Percentiles rank a stretch among this genome's conserved stretches.
phyloP scores from a whole-genome alignment of 768 basidiomycete genomes.

The Phallus indusiatus region DNA sequence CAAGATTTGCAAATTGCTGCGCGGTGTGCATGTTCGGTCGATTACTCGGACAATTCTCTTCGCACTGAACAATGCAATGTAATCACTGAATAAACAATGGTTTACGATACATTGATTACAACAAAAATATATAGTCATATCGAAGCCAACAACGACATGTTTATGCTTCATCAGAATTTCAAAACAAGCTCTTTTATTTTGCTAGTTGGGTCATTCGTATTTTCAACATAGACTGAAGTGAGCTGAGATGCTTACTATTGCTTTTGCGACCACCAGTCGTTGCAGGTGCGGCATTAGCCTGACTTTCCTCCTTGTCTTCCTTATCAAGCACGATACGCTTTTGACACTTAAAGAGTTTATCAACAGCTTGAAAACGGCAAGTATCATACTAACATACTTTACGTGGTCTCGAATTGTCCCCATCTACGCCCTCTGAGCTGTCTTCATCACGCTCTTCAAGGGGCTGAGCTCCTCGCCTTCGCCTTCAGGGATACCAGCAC shows the following conservation, averaged over 20 bases:
- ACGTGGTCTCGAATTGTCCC: slow-evolving; percentile 49
- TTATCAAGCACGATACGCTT: slow-evolving; percentile 74
- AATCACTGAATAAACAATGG: too few relatives aligned
- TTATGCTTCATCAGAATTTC: slow-evolving; percentile 71
- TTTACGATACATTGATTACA: too few relatives aligned
- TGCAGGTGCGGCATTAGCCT: slow-evolving; percentile 18
- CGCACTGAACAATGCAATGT: too few relatives aligned
- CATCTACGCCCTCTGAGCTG: slow-evolving; percentile 56
- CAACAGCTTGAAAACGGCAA: not conserved
- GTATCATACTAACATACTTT: slow-evolving; percentile 39
- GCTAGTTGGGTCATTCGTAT: slow-evolving; percentile 28
- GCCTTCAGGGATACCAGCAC: slow-evolving; percentile 52
- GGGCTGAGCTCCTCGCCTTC: slow-evolving; percentile 41
- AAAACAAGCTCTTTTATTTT: slow-evolving; percentile 85
- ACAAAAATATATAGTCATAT: not conserved
- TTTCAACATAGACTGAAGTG: not conserved
- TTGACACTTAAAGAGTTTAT: slow-evolving; percentile 34
- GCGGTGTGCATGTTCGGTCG: too few relatives aligned
- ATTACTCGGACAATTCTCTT: too few relatives aligned
- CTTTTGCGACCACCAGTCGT: slow-evolving; percentile 53
- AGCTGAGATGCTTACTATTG: slow-evolving; percentile 54
- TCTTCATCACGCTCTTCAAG: slow-evolving; percentile 51
- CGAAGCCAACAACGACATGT: not conserved
- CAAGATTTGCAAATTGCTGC: too few relatives aligned
- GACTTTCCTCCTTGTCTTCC: slow-evolving; percentile 52